Evolutionary conservation across 202 grass and related monocot genomes (phyloP), one percentile per base, ranked within the genome.

Genomic region (Zizania palustris): DNA sequence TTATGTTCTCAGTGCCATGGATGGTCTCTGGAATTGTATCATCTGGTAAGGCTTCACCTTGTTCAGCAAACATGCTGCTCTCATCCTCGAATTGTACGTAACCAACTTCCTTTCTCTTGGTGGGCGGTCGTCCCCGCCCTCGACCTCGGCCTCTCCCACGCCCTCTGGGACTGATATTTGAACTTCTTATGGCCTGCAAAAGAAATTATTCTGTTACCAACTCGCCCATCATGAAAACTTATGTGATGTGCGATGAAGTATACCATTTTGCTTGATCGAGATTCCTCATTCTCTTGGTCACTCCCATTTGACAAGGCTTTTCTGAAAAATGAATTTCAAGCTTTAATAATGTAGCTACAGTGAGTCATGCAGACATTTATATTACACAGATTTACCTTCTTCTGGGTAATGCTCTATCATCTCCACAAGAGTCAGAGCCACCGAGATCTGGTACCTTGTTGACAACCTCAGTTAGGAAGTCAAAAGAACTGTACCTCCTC

Each of bases 381-480:
- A 75, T 11, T 9, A 50, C 18, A 2, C 63, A 45, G 73, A 73
- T 67, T 81, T 92, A 99, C 96, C 96, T 95, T 84, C 96, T 89
- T 72, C 89, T 86, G 57, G 89, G 84, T 66, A 99, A 87, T 66
- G 83, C 87, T 78, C 87, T 95, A 62, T 99, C 96, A 81, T 95
- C 91, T 60, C 85, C 92, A 83, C 77, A 90, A 62, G 92, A 83
- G 65, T 99, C 96, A 35, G 82, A 74, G 3, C 84, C 89, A 71
- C 96, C 91, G 7, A 99, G 89, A 78, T 90, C 89, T 35, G 96
- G 92, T 81, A 99, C 96, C 83, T 99, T 99, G 83, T 83, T 96
- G 77, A 90, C 92, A 80, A 99, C 86, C 85, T 95, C 96, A 71
- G 64, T 93, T 83, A 99, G 85, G 89, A 99, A 99, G 90, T 99